Evolutionary conservation across 2,329 filamentous ascomycete genomes (phyloP), one percentile per base, ranked within the genome.

Genomic region (Aspergillus sp.): DNA sequence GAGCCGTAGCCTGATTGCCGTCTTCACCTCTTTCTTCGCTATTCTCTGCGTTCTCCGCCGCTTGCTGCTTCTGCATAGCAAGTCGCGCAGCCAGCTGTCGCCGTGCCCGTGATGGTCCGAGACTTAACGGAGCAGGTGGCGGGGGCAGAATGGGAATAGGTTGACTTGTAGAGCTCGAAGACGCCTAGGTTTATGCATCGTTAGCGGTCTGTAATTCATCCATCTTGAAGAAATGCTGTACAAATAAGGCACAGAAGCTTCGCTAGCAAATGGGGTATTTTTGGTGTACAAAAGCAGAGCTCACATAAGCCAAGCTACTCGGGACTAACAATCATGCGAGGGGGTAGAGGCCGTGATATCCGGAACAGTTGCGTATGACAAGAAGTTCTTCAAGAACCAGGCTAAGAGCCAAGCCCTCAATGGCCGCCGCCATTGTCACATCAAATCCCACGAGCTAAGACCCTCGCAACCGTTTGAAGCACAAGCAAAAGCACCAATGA

Each of bases 81-180:
- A 97, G 80, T 11, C 92, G 85, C 11, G 89, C 89, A n/a, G 91
- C 92, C n/a, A 97, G 82, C 70, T 95, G 90, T 50, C 90, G 81
- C 47, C 93, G 85, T 7, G 93, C 93, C 48, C 93, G 85, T 7
- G 90, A 95, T 2, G 93, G 92, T 1, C 89, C 86, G 33, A 93
- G 85, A 68, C 93, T 94, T 64, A 96, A 78, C 11, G 91, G 90
- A 30, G 89, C 86, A 19, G 85, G 88, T n/a, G 87, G 87, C 1
- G 74, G 73, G 48, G 72, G 68, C 30, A 76, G 60, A 41, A 76
- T 73, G 14, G 70, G 76, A 58, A 72, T 74, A 47, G 68, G 74
- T 52, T 74, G 73, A 52, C 73, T 74, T 33, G 68, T 66, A 41
- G 68, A 65, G 35, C 56, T 64, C 45, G 60, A 52, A 26, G 66